These are phyloP conservation scores for Suillus brevipes DNA, from an alignment of 768 basidiomycete genomes.

Conservation along the genomic window DNA sequence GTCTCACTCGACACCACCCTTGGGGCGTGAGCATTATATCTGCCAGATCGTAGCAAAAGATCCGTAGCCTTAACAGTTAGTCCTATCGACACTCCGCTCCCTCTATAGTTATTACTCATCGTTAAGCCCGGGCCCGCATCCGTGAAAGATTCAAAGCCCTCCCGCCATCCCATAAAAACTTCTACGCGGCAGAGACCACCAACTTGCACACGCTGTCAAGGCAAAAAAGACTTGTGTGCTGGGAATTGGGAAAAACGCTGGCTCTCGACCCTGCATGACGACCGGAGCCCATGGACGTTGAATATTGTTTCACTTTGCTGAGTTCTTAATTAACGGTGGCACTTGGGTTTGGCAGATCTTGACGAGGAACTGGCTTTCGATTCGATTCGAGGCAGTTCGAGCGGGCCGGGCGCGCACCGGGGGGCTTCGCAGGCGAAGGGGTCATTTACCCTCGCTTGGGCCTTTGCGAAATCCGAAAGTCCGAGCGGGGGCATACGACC, in stretches of 20 bases:
- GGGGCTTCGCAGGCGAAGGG: not conserved
- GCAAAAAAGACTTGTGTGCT: not conserved
- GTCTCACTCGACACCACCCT: not conserved
- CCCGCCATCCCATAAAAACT: not conserved
- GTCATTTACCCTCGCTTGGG: not conserved
- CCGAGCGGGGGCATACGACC: not conserved
- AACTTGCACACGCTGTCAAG: slow-evolving; percentile 6
- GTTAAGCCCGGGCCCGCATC: no score
- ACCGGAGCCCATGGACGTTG: not conserved
- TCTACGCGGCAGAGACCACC: not conserved
- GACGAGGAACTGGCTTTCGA: slow-evolving; percentile 1
- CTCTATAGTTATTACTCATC: not conserved
- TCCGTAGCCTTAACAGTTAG: slow-evolving; percentile 3
- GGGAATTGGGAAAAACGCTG: not conserved
- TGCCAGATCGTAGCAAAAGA: no score
- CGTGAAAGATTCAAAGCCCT: not conserved
- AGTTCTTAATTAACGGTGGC: slow-evolving; percentile 2
- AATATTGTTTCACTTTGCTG: not conserved
- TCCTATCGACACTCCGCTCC: not conserved
- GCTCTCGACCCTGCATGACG: not conserved
- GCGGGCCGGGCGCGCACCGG: not conserved
- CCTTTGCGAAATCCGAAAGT: not conserved
- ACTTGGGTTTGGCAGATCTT: slow-evolving; percentile 1
- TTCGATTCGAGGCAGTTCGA: not conserved
- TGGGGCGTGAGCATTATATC: not conserved